phyloP scores from a whole-genome alignment of 2,329 filamentous ascomycete species.

The Leptographium lundbergii region DNA sequence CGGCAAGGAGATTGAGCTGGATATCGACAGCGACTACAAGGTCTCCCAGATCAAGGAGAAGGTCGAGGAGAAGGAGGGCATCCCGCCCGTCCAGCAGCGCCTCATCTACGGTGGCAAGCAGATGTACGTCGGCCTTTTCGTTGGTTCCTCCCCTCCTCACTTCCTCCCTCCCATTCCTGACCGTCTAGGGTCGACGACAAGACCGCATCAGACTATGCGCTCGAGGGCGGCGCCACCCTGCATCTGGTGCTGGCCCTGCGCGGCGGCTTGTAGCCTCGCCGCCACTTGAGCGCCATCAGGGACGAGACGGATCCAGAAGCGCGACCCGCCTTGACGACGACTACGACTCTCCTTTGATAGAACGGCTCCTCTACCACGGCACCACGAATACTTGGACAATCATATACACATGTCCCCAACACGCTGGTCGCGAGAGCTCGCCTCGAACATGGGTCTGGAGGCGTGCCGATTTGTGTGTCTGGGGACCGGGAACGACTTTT shows the following conservation, averaged over 20 bases:
- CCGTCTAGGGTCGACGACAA: conserved; percentile 80
- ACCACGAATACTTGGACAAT: too few relatives aligned
- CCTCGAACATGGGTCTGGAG: too few relatives aligned
- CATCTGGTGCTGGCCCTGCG: conserved; percentile 91
- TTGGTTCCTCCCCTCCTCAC: background rate
- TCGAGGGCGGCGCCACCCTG: conserved; percentile 84
- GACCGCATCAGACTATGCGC: conserved; percentile 77
- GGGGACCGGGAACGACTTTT: too few relatives aligned
- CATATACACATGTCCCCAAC: too few relatives aligned
- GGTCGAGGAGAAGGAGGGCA: conserved; percentile 98
- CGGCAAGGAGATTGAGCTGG: conserved; percentile 97
- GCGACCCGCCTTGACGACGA: background rate
- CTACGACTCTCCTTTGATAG: background rate
- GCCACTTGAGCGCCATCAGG: background rate
- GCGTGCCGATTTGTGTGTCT: too few relatives aligned
- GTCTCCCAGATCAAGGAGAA: conserved; percentile 96
- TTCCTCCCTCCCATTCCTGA: background rate
- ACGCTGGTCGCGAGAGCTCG: too few relatives aligned
- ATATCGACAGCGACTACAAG: conserved; percentile 91
- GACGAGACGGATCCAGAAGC: background rate
- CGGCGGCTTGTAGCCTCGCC: conserved; percentile 37
- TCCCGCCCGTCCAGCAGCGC: conserved; percentile 91
- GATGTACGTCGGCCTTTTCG: conserved; percentile 51
- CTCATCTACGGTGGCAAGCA: conserved; percentile 96
- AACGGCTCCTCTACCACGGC: background rate